Percentiles rank a stretch among this genome's conserved stretches.
These are phyloP conservation scores for Talaromyces sp. DNA, from an alignment of 2,329 filamentous ascomycete species.

Conservation along the genomic window DNA sequence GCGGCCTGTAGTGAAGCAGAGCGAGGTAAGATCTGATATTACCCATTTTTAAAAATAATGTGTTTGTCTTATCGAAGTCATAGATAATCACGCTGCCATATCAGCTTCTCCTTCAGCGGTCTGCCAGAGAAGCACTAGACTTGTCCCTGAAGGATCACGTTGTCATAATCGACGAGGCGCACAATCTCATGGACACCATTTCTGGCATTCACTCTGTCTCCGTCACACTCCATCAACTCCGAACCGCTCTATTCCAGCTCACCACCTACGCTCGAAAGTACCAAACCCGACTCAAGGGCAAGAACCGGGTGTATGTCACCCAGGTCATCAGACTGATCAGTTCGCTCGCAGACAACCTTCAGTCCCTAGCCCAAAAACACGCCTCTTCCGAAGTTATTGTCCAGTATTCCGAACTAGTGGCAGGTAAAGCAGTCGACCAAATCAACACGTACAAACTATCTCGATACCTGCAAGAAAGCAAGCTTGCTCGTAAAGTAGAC, in stretches of 20 bases:
- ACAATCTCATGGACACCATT: conserved; percentile 96
- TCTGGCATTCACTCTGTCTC: conserved; percentile 77
- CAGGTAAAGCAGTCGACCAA: conserved; percentile 83
- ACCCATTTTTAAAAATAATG: not conserved
- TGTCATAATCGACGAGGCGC: conserved; percentile 94
- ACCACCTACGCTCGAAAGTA: conserved; percentile 81
- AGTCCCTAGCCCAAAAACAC: conserved; percentile 37
- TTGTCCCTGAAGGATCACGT: conserved; percentile 82
- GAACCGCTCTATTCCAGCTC: conserved; percentile 66
- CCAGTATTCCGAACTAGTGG: conserved; percentile 65
- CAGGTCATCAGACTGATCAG: conserved; percentile 80
- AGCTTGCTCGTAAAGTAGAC: conserved; percentile 89
- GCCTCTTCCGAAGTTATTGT: conserved; percentile 59
- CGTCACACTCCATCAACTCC: conserved; percentile 67
- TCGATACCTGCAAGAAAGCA: conserved; percentile 83
- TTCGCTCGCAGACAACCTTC: conserved; percentile 66
- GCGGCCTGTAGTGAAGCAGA: conserved; percentile 69
- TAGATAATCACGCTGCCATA: conserved; percentile 87
- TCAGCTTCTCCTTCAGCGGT: conserved; percentile 78
- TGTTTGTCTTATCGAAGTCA: not conserved
- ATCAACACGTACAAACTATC: conserved; percentile 90
- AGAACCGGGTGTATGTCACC: conserved; percentile 85
- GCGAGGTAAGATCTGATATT: conserved; percentile 51
- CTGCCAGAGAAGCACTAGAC: conserved; percentile 77
- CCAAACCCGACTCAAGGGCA: conserved; percentile 79